These are phyloP conservation scores for Exserohilum turcica DNA, from an alignment of 2,329 filamentous ascomycete genomes.

Conservation along the genomic window DNA sequence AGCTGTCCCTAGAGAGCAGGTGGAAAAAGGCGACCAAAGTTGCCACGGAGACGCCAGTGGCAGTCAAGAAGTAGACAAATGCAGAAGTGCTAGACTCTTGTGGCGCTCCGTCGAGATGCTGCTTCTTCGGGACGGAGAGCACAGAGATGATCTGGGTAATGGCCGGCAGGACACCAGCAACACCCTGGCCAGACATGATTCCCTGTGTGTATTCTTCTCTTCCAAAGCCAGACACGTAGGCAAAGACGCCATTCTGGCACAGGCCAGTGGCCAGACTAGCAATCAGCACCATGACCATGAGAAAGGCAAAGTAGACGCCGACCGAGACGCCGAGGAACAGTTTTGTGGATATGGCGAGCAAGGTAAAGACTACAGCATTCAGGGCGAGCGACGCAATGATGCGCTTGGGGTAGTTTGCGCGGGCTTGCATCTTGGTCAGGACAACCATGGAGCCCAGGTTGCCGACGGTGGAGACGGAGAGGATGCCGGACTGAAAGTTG, in stretches of 20 bases:
- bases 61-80: constrained; percentile 89
- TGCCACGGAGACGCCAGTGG: constrained; percentile 72
- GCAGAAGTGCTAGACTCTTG: constrained; percentile 68
- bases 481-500: constrained; percentile 88
- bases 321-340: constrained; percentile 67
- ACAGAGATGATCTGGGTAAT: constrained; percentile 86
- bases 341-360: constrained; percentile 81
- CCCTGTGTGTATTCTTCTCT: constrained; percentile 90
- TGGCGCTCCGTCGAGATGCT: constrained; percentile 42
- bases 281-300: constrained; percentile 80
- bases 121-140: constrained; percentile 63
- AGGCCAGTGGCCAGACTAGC: constrained; percentile 81
- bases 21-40: constrained; percentile 77
- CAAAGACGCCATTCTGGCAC: constrained; percentile 92
- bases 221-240: constrained; percentile 85
- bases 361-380: constrained; percentile 75
- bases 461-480: constrained; percentile 82
- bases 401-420: constrained; percentile 84
- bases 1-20: constrained; percentile 63
- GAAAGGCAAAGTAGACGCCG: constrained; percentile 74
- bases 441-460: constrained; percentile 78
- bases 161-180: constrained; percentile 88
- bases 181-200: constrained; percentile 92
- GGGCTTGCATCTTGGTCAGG: constrained; percentile 78
- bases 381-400: constrained; percentile 78